phyloP scores from a whole-genome alignment of 768 basidiomycete genomes.

The Harrya chromipes region DNA sequence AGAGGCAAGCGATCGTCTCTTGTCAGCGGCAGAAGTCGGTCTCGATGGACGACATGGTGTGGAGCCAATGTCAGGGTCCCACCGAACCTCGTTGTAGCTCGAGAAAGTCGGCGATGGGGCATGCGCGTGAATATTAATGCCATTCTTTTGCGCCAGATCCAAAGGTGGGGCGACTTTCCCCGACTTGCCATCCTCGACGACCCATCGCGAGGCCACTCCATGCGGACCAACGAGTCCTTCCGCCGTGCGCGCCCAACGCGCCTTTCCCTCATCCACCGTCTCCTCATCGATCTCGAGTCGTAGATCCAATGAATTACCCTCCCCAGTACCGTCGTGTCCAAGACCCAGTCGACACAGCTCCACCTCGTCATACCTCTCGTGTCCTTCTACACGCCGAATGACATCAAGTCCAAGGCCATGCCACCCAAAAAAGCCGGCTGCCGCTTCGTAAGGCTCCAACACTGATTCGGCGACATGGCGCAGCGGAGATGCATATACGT shows the following conservation, averaged over 20 bases:
- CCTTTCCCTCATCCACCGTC: conserved; percentile 24
- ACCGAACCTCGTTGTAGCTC: conserved; percentile 4
- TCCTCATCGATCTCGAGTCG: conserved; percentile 18
- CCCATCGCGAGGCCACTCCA: conserved; percentile 9
- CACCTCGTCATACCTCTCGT: not conserved
- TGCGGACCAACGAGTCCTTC: conserved; percentile 22
- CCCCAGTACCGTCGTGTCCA: not conserved
- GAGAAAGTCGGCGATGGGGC: not conserved
- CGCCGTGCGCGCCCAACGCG: conserved; percentile 14
- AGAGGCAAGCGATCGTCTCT: not conserved
- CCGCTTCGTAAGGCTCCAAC: conserved; percentile 25
- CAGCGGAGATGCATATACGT: not conserved
- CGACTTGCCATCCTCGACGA: not conserved
- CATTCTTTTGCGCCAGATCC: not conserved
- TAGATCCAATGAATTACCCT: not conserved
- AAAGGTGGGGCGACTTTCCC: not conserved
- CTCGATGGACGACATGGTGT: not conserved
- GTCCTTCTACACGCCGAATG: not conserved
- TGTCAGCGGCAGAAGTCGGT: not conserved
- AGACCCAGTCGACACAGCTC: not conserved
- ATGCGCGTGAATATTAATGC: not conserved
- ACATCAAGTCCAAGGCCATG: conserved; percentile 20
- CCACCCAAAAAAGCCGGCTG: conserved; percentile 30
- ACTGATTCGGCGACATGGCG: conserved; percentile 19
- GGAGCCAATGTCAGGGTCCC: conserved; percentile 13